These are phyloP conservation scores for Geoglossum glabrum DNA, from an alignment of 495 filamentous ascomycete species.

Conservation along the genomic window DNA sequence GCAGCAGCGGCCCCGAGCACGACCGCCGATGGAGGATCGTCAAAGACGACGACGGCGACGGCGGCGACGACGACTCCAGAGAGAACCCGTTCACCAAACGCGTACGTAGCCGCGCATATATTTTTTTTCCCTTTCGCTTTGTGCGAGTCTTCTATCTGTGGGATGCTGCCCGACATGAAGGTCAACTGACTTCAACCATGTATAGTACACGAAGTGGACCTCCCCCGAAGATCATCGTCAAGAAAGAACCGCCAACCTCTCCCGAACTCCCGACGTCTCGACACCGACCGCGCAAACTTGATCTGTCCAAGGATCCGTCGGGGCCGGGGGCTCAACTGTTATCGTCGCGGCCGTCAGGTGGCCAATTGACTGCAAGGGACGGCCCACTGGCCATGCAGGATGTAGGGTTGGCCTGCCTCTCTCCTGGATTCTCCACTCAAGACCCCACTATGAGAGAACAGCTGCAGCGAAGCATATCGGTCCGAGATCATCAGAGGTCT, in stretches of 20 bases:
- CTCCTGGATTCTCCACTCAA: slow-evolving; percentile 85
- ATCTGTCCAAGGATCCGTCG: slow-evolving; percentile 52
- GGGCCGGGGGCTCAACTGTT: slow-evolving; percentile 29
- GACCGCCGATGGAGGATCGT: slow-evolving; percentile 20
- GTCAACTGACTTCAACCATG: not conserved
- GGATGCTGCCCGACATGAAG: not conserved
- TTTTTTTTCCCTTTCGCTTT: not conserved
- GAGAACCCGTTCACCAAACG: slow-evolving; percentile 31
- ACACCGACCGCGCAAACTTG: slow-evolving; percentile 73
- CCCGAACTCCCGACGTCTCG: slow-evolving; percentile 54
- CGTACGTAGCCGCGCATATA: slow-evolving; percentile 24
- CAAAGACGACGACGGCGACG: no score
- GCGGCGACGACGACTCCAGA: slow-evolving; percentile 29
- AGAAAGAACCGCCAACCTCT: slow-evolving; percentile 79
- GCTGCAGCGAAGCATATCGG: slow-evolving; percentile 77
- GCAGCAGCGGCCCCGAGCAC: slow-evolving; percentile 15
- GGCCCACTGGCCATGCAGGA: slow-evolving; percentile 61
- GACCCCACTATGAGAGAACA: slow-evolving; percentile 95
- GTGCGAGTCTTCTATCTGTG: not conserved
- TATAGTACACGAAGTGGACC: slow-evolving; percentile 20
- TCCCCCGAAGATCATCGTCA: slow-evolving; percentile 68
- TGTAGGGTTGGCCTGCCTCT: slow-evolving; percentile 84
- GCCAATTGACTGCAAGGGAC: slow-evolving; percentile 63
- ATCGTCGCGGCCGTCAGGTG: slow-evolving; percentile 43
- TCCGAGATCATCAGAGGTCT: slow-evolving; percentile 80